A percentile compares a stretch with the other conserved stretches of the same genome.
phyloP scores from a whole-genome alignment of 2,329 filamentous ascomycete genomes.

The Beauveria sp. region DNA sequence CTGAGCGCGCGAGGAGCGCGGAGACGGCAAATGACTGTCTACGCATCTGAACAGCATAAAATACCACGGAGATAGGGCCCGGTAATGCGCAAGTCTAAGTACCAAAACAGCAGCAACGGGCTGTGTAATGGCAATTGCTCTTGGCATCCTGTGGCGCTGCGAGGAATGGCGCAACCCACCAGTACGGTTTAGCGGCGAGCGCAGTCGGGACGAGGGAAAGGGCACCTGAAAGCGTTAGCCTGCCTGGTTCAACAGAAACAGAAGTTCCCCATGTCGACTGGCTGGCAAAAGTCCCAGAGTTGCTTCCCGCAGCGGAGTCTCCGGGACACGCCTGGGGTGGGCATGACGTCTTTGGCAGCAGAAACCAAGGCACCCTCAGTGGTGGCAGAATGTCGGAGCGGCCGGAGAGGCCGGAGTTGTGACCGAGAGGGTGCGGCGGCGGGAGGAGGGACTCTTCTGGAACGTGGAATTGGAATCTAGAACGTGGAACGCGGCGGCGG shows the following conservation, averaged over 20 bases:
- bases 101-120: neutral
- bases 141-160: neutral
- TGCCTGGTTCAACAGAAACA: neutral
- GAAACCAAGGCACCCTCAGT: neutral
- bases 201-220: neutral
- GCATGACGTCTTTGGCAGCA: neutral
- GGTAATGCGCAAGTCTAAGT: no score
- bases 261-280: neutral
- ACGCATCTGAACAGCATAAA: no score
- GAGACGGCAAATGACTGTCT: no score
- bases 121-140: neutral
- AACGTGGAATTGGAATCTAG: neutral
- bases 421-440: neutral
- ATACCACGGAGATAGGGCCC: no score
- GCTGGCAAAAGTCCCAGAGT: neutral
- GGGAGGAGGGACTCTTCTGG: neutral
- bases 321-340: neutral
- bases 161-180: neutral
- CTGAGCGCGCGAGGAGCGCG: no score
- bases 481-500: neutral
- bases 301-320: neutral
- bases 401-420: constrained; percentile 1
- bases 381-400: neutral
- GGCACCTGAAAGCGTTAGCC: neutral
- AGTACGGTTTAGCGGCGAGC: neutral